Conservation (phyloP, 768 basidiomycete species). For the Hericium coralloides region DNA sequence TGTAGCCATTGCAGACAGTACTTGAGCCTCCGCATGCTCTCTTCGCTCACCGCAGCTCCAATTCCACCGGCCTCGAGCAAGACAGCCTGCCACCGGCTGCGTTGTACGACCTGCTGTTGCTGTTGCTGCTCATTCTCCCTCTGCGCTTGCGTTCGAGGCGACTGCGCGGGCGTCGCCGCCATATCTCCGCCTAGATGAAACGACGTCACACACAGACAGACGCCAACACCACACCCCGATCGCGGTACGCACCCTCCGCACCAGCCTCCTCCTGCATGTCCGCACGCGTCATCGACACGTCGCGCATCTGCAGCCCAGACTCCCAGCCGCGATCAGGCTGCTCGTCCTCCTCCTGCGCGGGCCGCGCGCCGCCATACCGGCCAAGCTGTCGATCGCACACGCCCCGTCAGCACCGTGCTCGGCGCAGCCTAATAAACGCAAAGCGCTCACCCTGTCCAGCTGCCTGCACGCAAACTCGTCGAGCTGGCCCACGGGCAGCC, state of each 20-base stretch:
- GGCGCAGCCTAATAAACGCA: not conserved
- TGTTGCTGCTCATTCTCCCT: constrained; percentile 23
- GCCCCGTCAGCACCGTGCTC: not conserved
- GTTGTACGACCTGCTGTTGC: constrained; percentile 47
- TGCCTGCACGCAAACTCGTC: constrained; percentile 88
- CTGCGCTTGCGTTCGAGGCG: constrained; percentile 3
- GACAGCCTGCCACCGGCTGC: constrained; percentile 82
- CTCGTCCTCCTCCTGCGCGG: constrained; percentile 5
- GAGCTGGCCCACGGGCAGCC: constrained; percentile 65
- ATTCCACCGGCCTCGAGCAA: constrained; percentile 83
- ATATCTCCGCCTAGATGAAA: not conserved
- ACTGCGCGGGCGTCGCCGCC: not conserved
- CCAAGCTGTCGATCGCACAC: constrained; percentile 4
- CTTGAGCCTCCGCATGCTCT: constrained; percentile 77
- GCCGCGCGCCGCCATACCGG: constrained; percentile 5
- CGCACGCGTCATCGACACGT: constrained; percentile 10
- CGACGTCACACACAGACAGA: not conserved
- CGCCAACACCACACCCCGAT: not conserved
- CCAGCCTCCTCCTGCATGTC: constrained; percentile 6
- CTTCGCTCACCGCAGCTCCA: constrained; percentile 82
- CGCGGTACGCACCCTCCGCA: not conserved
- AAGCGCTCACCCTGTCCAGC: constrained; percentile 61
- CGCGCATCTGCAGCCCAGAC: constrained; percentile 6
- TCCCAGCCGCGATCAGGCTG: constrained; percentile 7
- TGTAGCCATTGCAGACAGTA: constrained; percentile 88